Conservation (phyloP, 305 asterid species). For the Stenogyne calaminthoides region DNA sequence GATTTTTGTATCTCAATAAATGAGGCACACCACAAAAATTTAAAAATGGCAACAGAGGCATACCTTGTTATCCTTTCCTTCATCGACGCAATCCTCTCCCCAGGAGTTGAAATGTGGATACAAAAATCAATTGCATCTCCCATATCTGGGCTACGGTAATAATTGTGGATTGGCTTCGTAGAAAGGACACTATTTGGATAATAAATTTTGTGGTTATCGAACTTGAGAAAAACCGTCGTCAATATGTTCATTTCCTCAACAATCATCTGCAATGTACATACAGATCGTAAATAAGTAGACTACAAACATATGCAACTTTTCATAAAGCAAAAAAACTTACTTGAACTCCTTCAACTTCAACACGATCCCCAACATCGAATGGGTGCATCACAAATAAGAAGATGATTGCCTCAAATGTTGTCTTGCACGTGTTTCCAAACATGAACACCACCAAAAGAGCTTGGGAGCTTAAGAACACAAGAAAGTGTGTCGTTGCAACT, state of each 20-base stretch:
- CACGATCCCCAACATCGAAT: conserved; percentile 87
- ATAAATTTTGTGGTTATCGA: conserved; percentile 68
- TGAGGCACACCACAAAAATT: too few species aligned
- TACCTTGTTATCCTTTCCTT: conserved; percentile 77
- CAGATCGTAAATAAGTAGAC: not conserved
- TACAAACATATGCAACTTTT: not conserved
- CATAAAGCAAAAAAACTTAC: conserved; percentile 35
- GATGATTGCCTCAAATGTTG: conserved; percentile 85
- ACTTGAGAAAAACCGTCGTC: conserved; percentile 72
- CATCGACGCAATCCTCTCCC: conserved; percentile 64
- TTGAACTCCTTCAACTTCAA: conserved; percentile 80
- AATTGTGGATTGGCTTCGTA: conserved; percentile 74
- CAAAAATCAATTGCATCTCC: conserved; percentile 81
- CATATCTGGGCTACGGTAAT: conserved; percentile 89
- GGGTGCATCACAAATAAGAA: conserved; percentile 94
- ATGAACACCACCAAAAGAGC: conserved; percentile 69
- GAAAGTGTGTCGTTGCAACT: conserved; percentile 77
- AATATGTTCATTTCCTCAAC: conserved; percentile 93
- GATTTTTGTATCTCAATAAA: too few species aligned
- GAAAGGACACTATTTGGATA: conserved; percentile 63
- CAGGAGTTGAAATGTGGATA: conserved; percentile 76
- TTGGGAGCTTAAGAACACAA: conserved; percentile 79
- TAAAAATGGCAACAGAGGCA: not conserved
- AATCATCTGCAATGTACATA: conserved; percentile 61
- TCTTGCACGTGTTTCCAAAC: conserved; percentile 89